Conservation (phyloP, 441 rosid genomes). For the Erysimum pusillum region DNA sequence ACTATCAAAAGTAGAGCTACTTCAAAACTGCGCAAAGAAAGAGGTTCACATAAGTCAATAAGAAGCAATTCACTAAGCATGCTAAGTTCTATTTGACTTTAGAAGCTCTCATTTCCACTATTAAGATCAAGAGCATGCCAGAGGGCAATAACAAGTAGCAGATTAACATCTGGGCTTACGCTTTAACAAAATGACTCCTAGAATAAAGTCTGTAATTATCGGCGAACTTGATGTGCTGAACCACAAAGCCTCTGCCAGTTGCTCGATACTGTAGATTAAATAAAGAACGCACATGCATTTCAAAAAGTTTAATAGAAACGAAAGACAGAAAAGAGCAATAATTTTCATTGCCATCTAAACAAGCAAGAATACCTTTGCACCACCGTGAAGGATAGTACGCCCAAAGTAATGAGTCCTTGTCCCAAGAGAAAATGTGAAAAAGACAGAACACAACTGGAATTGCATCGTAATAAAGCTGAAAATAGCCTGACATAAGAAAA, state of each 20-base stretch:
- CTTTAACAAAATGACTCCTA: slow-evolving; percentile 97
- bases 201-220: slow-evolving; percentile 98
- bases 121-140: slow-evolving; percentile 26
- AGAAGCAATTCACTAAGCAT: slow-evolving; percentile 23
- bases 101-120: background rate
- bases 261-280: slow-evolving; percentile 81
- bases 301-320: background rate
- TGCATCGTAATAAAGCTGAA: slow-evolving; percentile 97
- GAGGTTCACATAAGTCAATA: slow-evolving; percentile 22
- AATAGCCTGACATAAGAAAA: slow-evolving; percentile 70
- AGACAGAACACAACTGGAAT: slow-evolving; percentile 94
- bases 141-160: slow-evolving; percentile 18
- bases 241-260: slow-evolving; percentile 98
- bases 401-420: slow-evolving; percentile 98
- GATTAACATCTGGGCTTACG: slow-evolving; percentile 62
- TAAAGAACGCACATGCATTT: slow-evolving; percentile 16
- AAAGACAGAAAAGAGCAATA: background rate
- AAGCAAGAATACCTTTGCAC: slow-evolving; percentile 76
- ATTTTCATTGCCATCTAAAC: slow-evolving; percentile 19
- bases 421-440: slow-evolving; percentile 97
- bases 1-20: slow-evolving; percentile 92
- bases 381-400: slow-evolving; percentile 98
- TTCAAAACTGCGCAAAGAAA: slow-evolving; percentile 71
- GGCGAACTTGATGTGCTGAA: slow-evolving; percentile 96
- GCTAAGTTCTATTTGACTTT: background rate